Evolutionary conservation across 805 yeast species (phyloP).

Genomic region (Yarrowia osloensis): DNA sequence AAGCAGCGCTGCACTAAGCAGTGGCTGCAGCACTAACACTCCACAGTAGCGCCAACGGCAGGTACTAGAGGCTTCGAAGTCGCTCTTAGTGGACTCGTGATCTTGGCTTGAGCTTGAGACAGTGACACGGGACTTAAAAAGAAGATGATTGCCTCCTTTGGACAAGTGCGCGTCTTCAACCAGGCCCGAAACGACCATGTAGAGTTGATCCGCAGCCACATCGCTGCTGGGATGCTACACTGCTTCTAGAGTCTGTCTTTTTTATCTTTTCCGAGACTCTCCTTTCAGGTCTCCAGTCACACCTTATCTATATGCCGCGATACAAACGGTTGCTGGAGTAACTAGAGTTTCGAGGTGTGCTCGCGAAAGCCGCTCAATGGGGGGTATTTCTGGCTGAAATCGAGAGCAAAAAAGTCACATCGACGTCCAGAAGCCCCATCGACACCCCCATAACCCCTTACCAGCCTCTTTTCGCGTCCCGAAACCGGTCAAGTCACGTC

Average conservation of each 20-base stretch:
- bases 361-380: too few relatives aligned
- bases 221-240: background rate
- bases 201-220: background rate
- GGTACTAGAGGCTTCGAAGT: background rate
- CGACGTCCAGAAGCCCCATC: too few relatives aligned
- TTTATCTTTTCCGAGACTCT: background rate
- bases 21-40: background rate
- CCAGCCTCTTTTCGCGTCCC: background rate
- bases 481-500: background rate
- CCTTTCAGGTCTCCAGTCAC: background rate
- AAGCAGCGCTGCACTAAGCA: background rate
- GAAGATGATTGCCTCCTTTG: background rate
- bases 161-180: too few relatives aligned
- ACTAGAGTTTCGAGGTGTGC: background rate
- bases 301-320: constrained; percentile 6
- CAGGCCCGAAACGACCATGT: background rate
- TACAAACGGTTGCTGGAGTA: background rate
- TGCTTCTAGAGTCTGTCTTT: background rate
- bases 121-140: background rate
- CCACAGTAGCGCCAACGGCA: background rate
- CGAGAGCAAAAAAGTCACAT: too few relatives aligned
- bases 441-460: background rate
- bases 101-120: background rate
- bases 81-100: background rate
- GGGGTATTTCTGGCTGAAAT: too few relatives aligned